phyloP scores from a whole-genome alignment of 306 rosid species.

The Astragalus membranaceus region DNA sequence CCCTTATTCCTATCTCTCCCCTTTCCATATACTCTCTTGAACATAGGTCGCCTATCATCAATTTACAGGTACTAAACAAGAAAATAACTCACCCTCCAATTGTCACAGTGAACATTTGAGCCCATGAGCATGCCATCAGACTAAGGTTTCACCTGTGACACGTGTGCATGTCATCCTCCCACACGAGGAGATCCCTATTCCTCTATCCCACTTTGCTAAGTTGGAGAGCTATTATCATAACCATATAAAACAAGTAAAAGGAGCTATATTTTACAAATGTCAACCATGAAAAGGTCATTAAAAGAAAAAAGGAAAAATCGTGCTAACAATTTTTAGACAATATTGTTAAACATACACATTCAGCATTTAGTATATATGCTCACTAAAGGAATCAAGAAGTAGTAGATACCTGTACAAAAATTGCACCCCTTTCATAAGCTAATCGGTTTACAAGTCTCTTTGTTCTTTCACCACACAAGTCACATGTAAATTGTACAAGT shows the following conservation, averaged over 20 bases:
- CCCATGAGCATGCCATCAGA: not conserved
- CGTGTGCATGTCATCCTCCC: not conserved
- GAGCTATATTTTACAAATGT: not conserved
- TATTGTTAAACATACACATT: constrained; percentile 1
- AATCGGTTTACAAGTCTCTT: constrained; percentile 66
- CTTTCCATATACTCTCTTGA: too few relatives aligned
- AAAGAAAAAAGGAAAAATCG: not conserved
- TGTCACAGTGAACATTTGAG: not conserved
- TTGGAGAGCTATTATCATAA: not conserved
- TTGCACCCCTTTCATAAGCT: constrained; percentile 74
- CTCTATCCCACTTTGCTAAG: not conserved
- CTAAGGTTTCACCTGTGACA: not conserved
- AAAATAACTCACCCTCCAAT: not conserved
- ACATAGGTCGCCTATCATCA: too few relatives aligned
- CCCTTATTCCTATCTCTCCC: too few relatives aligned
- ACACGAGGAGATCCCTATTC: not conserved
- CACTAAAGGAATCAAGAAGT: not conserved
- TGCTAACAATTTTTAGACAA: not conserved
- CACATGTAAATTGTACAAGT: constrained; percentile 74
- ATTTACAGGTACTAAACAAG: too few relatives aligned
- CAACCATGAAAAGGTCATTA: not conserved
- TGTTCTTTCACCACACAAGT: constrained; percentile 71
- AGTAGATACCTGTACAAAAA: constrained; percentile 68
- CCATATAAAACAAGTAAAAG: not conserved
- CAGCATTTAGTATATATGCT: not conserved